Evolutionary conservation across 257 asterid genomes (phyloP).

Genomic region (Salvia splendens): DNA sequence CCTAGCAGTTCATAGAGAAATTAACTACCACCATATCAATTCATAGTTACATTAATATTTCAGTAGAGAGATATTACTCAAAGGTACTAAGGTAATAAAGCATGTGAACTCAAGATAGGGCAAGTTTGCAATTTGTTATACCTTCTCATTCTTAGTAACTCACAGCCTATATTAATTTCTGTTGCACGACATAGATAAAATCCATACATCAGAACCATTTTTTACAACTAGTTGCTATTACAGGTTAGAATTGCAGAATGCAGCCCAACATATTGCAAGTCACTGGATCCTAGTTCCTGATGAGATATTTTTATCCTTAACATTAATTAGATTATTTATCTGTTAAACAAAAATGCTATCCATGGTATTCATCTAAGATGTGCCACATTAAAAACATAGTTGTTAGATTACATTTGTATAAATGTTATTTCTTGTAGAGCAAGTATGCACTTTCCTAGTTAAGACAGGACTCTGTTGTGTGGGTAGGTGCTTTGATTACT

Average conservation of each 20-base stretch:
- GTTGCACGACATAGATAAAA: neutral
- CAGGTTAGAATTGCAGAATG: neutral
- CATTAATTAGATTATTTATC: neutral
- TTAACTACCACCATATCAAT: neutral
- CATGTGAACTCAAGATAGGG: neutral
- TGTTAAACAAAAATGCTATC: neutral
- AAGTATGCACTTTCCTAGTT: too few relatives aligned
- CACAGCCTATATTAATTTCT: neutral
- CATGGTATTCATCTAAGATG: constrained; percentile 4
- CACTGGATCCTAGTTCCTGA: neutral
- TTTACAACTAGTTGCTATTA: neutral
- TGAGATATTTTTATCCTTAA: neutral
- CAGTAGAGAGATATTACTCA: neutral
- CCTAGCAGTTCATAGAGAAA: constrained; percentile 23
- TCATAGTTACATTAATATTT: constrained; percentile 2
- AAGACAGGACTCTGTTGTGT: too few relatives aligned
- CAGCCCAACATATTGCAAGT: constrained; percentile 5
- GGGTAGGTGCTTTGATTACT: too few relatives aligned
- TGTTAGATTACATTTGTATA: too few relatives aligned
- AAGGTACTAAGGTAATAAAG: neutral
- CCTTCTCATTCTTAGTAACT: constrained; percentile 18
- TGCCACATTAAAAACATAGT: constrained; percentile 14
- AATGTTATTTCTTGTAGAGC: too few relatives aligned
- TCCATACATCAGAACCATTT: constrained; percentile 9
- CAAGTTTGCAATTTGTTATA: neutral